Percentiles rank a stretch among this genome's conserved stretches.
phyloP scores from a whole-genome alignment of 306 rosid genomes.

The Vigna radiata region DNA sequence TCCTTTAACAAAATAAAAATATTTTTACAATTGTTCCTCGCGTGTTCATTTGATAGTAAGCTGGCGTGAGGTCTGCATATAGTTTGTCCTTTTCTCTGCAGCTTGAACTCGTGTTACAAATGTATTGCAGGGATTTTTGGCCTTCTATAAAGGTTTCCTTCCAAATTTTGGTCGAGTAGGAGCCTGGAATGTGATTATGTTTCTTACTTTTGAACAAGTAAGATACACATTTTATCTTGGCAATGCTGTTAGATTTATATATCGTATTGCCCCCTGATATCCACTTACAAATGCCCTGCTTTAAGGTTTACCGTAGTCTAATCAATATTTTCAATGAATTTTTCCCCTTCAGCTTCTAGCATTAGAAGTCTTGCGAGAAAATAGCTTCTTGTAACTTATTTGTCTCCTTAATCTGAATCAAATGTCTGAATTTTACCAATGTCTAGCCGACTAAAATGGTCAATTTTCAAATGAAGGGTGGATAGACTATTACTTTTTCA shows the following conservation, averaged over 20 bases:
- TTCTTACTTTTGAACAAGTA: constrained; percentile 91
- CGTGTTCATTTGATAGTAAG: constrained; percentile 26
- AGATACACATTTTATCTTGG: constrained; percentile 46
- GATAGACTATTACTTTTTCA: too few relatives aligned
- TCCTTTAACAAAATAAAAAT: constrained; percentile 18
- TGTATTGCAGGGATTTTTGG: constrained; percentile 81
- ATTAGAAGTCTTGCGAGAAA: constrained; percentile 4
- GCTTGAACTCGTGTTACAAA: constrained; percentile 34
- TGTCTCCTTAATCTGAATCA: constrained; percentile 19
- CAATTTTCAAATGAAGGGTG: background rate
- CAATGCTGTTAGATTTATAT: background rate
- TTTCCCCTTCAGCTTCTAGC: constrained; percentile 20
- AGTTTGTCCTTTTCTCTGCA: constrained; percentile 17
- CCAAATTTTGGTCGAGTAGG: constrained; percentile 91
- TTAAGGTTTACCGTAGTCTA: constrained; percentile 23
- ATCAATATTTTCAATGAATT: constrained; percentile 6
- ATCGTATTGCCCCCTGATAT: constrained; percentile 5
- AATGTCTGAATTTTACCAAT: constrained; percentile 21
- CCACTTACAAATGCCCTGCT: constrained; percentile 21
- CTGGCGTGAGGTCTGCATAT: background rate
- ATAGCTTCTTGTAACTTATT: constrained; percentile 20
- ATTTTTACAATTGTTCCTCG: constrained; percentile 10
- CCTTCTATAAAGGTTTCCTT: constrained; percentile 96
- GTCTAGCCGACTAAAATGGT: constrained; percentile 7
- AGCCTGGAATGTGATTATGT: constrained; percentile 88